Conservation (phyloP, 208 protist species). For the Crithidia bombi region DNA sequence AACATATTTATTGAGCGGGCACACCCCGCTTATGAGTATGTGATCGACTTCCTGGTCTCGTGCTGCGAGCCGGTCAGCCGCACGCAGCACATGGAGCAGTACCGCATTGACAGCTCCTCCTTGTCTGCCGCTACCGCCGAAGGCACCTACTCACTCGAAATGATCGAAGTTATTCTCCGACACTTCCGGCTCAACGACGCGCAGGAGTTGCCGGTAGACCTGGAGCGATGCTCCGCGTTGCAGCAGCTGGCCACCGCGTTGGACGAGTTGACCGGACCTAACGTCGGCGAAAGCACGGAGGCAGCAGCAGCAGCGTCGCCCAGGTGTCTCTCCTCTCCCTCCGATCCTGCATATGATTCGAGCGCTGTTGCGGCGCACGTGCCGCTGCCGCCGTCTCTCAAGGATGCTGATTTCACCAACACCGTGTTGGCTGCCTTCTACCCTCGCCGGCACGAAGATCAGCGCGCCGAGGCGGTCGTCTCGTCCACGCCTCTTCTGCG, state of each 20-base stretch:
- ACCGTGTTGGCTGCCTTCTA: constrained; percentile 21
- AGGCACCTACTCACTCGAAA: constrained; percentile 83
- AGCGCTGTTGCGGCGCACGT: not conserved
- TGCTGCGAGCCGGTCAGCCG: constrained; percentile 91
- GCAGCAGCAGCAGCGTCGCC: not conserved
- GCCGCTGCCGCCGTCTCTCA: constrained; percentile 19
- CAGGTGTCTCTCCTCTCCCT: not conserved
- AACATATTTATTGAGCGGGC: constrained; percentile 73
- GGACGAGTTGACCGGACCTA: constrained; percentile 22
- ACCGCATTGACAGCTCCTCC: constrained; percentile 75
- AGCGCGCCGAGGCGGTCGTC: not conserved
- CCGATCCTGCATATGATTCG: not conserved
- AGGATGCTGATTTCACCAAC: constrained; percentile 10
- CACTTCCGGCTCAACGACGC: constrained; percentile 71
- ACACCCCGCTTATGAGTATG: constrained; percentile 75
- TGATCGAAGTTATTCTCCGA: constrained; percentile 81
- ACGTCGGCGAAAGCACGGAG: not conserved
- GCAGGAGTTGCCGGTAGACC: constrained; percentile 64
- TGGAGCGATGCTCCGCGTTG: constrained; percentile 51
- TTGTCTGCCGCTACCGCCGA: constrained; percentile 85
- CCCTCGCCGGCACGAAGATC: not conserved
- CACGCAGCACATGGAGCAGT: constrained; percentile 82
- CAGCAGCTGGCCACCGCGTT: constrained; percentile 33
- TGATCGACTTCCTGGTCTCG: constrained; percentile 86
- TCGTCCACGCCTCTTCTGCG: not conserved